Evolutionary conservation across 352 stramenopile species (phyloP), one percentile per base, ranked within the genome.

Genomic region (Pythium grandisporangium): DNA sequence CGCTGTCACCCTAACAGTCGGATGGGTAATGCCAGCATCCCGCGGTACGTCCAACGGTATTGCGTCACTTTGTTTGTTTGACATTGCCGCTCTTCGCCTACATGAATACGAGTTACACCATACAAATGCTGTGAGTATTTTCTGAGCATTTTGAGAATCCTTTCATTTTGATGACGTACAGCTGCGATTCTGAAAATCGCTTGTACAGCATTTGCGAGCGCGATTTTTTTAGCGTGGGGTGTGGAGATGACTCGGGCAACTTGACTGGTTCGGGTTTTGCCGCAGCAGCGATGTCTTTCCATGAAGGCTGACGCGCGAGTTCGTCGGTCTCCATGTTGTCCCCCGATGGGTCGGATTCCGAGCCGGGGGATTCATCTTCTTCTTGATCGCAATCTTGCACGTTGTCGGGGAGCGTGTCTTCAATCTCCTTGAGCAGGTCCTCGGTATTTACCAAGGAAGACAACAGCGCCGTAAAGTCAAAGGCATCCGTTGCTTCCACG

Each of bases 311-410:
- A 5, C 55, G 58, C 12, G 59, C 48, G 6, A 77, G 55, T 17
- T 66, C 62, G 27, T 71, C 63, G n/a, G 70, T 56, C 32, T 84
- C 76, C 51, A 74, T 80, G 51, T 83, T 74, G 46, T 87, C 70
- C 2, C 63, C 69, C 1, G 73, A 89, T 14, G 70, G 73, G 41
- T 90, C 75, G 0, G 76, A 87, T 37, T 90, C 73, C 5, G 73
- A 85, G 23, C 76, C 71, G 4, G 55, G 50, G 0, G 72, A 86
- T 21, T 38, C 64, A 24, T 75, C 66, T 33, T 83, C 65, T 33
- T 75, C 62, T 16, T 53, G 52, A 17, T 17, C 45, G n/a, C n/a
- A n/a, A 16, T 77, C 65, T n/a, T 60, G 29, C 19, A 84, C 30
- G 22, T 66, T 53, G 5, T 78, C 66, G 4, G 76, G 69, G n/a